A percentile compares a stretch with the other conserved stretches of the same genome.
phyloP scores from a whole-genome alignment of 1,284 basidiomycete species.

The Rhodotorula sp. region DNA sequence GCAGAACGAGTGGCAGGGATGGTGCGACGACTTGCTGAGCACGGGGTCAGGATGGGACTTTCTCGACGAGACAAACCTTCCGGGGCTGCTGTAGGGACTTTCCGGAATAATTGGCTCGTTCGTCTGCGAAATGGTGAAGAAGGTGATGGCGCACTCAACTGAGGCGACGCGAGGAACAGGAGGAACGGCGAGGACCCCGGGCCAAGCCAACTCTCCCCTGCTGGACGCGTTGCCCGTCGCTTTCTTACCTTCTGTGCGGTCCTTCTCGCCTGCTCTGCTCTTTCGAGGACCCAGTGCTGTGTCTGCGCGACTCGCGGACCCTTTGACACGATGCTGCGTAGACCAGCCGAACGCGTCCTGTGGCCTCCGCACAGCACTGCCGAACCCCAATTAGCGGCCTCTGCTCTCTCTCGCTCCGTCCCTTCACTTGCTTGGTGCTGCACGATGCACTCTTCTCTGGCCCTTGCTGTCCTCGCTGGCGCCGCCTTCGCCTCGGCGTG shows the following conservation, averaged over 20 bases:
- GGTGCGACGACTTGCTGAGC: slow-evolving; percentile 6
- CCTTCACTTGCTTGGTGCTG: not conserved
- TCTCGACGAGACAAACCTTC: not conserved
- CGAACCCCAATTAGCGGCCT: not conserved
- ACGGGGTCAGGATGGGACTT: not conserved
- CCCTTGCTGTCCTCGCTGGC: not conserved
- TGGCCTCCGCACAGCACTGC: no score
- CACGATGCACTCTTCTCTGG: slow-evolving; percentile 6
- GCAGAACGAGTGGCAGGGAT: slow-evolving; percentile 5
- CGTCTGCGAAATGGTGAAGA: not conserved
- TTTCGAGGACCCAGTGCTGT: no score
- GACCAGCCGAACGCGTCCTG: no score
- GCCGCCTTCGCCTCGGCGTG: slow-evolving; percentile 10
- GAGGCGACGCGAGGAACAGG: no score
- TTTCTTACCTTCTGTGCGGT: no score
- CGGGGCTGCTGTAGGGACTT: not conserved
- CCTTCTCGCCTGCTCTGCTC: no score
- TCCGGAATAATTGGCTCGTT: not conserved
- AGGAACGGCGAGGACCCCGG: no score
- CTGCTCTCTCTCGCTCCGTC: not conserved
- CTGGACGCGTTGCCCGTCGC: no score
- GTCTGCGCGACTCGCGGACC: no score
- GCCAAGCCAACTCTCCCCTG: no score
- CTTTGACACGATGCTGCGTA: not conserved
- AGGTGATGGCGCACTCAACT: not conserved